Evolutionary conservation across 176 grass and related monocot species (phyloP).

Genomic region (Musa beccarii): DNA sequence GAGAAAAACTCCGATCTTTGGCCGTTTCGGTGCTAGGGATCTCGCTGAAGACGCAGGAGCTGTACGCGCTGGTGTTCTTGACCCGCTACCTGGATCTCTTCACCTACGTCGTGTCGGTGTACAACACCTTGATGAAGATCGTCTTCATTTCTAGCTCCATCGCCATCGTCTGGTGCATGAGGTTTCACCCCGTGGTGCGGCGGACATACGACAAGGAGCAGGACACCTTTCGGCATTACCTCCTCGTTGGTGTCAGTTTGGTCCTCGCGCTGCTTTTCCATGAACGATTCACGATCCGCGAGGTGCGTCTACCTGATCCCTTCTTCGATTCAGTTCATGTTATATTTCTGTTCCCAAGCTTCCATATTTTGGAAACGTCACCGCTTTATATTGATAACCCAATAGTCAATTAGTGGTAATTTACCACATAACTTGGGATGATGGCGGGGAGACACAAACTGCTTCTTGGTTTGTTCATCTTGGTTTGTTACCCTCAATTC

Average conservation of each 20-base stretch:
- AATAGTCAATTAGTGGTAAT: too few relatives aligned
- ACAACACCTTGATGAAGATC: slow-evolving; percentile 92
- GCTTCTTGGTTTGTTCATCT: too few relatives aligned
- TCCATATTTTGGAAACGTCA: too few relatives aligned
- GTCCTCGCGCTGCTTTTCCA: slow-evolving; percentile 64
- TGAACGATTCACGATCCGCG: slow-evolving; percentile 59
- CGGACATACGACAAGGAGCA: slow-evolving; percentile 78
- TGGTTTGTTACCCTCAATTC: too few relatives aligned
- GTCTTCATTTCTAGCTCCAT: slow-evolving; percentile 73
- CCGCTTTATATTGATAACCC: too few relatives aligned
- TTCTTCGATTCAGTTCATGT: background rate
- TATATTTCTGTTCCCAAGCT: background rate
- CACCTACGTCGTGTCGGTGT: slow-evolving; percentile 73
- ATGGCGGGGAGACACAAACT: too few relatives aligned
- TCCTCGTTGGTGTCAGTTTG: slow-evolving; percentile 32
- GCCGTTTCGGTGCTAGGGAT: slow-evolving; percentile 38
- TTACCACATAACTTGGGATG: too few relatives aligned
- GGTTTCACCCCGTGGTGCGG: slow-evolving; percentile 60
- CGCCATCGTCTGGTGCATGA: slow-evolving; percentile 93
- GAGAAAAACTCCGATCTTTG: too few relatives aligned
- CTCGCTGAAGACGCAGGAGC: slow-evolving; percentile 95
- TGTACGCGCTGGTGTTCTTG: slow-evolving; percentile 80
- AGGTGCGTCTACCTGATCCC: slow-evolving; percentile 36
- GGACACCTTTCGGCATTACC: slow-evolving; percentile 73
- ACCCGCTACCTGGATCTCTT: slow-evolving; percentile 90